Base-by-base conservation (phyloP, 116 monocot genomes). In the Dioscorea cayenensis region DNA sequence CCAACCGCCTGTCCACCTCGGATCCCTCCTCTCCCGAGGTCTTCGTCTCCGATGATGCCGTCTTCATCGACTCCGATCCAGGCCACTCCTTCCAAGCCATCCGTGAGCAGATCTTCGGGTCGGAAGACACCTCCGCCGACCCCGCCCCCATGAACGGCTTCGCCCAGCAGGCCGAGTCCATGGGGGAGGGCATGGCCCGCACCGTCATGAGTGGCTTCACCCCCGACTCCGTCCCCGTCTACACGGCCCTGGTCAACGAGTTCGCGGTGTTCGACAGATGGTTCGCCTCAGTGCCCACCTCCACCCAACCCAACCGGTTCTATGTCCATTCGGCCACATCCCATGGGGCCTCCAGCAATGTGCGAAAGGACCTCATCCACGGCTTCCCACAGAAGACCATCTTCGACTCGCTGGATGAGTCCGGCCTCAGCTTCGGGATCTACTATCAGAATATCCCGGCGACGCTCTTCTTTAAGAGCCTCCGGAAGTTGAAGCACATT, bases 371-470 rank as follows among this genome's bases (percentile, higher is more conserved):
- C 69, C 86, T 94, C 55, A 80, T 94, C 77, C 76, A 86, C 55
- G 94, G 94, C 16, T 94, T 94, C 79, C 94, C 94, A 1, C 94
- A 94, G 72, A 82, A 77, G 77, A 94, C 94, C 60, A 91, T 94
- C 82, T 94, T 94, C 64, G 94, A 94, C 65, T 88, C 86, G 32
- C 79, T 94, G 38, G 79, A 91, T 48, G 88, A 91, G 61, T 62
- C 83, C 18, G 83, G 80, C 61, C 85, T 91, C 25, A 71, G 71
- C 70, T 91, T 88, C 65, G 90, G 90, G 36, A 83, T 94, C 65
- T 94, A 94, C 77, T 94, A 94, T 78, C 94, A 94, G 82, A 94
- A 94, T 73, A 84, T 94, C 70, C 94, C 94, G 17, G 94, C 94
- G 71, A 74, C 74, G 3, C 85, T 94, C 74, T 94, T 94, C 82